Conservation (phyloP, 306 rosid species). For the Coriaria nepalensis region DNA sequence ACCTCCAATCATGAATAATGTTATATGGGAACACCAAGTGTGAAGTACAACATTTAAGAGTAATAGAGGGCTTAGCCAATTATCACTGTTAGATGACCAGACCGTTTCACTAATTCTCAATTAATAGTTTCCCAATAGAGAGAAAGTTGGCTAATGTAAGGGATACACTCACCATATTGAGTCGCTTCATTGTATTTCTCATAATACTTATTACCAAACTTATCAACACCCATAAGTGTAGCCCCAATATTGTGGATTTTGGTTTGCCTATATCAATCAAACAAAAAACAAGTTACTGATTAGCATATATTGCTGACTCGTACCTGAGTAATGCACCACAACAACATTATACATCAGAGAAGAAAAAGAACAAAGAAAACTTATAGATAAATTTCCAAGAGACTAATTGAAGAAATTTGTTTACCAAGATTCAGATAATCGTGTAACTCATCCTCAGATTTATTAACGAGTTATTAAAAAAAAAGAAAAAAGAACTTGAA, state of each 20-base stretch:
- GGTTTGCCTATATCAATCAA: constrained; percentile 62
- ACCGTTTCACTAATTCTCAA: no score
- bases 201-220: constrained; percentile 80
- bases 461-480: no score
- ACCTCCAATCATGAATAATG: no score
- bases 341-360: not conserved
- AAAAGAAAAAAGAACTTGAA: no score
- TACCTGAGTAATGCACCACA: not conserved
- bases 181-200: constrained; percentile 48
- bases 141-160: not conserved
- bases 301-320: constrained; percentile 8
- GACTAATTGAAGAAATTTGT: not conserved
- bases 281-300: constrained; percentile 10
- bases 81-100: no score
- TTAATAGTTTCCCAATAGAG: not conserved
- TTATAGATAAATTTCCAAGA: not conserved
- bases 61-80: no score
- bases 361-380: not conserved
- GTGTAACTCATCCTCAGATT: no score
- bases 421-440: no score
- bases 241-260: constrained; percentile 96
- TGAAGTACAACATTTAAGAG: no score
- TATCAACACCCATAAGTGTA: constrained; percentile 81
- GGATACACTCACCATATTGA: constrained; percentile 49
- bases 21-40: no score